Base-by-base conservation (phyloP, 2,329 filamentous ascomycete species). In the Trichothecium roseum region DNA sequence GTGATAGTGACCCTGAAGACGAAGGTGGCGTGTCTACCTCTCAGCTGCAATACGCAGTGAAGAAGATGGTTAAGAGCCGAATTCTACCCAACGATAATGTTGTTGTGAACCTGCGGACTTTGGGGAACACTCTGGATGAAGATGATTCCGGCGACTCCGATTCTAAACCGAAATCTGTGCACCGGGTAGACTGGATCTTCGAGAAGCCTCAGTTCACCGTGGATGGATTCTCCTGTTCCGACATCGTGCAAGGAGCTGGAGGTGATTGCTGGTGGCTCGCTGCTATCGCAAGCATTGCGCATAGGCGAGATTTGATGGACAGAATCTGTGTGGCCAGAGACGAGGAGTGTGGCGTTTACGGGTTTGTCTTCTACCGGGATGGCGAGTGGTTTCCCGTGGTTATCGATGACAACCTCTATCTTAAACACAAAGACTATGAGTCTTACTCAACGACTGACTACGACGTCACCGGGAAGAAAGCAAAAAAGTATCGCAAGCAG, bases 251-350 rank as follows among this genome's bases (percentile, higher is more conserved):
- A 37, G 62, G 62, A 15, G 41, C 41, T 8, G 69, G 71, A 42
- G 81, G 81, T 2, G 78, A 85, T 51, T 85, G 81, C 55, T 85
- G 81, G 79, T 75, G 82, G 52, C 66, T 85, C 51, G 78, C 81
- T 4, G 78, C 78, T 1, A 56, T 85, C 13, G 77, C 75, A 15
- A 81, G 79, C 0, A 70, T 84, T 45, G 76, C 74, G 9, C 81
- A 81, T 43, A 74, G 78, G 43, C 59, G 68, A 35, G 74, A 70
- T 3, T 53, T 84, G 22, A 79, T 85, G 47, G 68, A 80, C 37
- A 69, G 67, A 38, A 66, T 85, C 7, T 85, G 81, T 42, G 74
- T 85, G 28, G 74, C 69, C 6, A 66, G 72, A 5, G 71, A 85
- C 43, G 77, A 84, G 60, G 72, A 50, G 62, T 82, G 60, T 30